phyloP scores from a whole-genome alignment of 371 early-diverging fungal species.

The Saksenaea oblongispora region DNA sequence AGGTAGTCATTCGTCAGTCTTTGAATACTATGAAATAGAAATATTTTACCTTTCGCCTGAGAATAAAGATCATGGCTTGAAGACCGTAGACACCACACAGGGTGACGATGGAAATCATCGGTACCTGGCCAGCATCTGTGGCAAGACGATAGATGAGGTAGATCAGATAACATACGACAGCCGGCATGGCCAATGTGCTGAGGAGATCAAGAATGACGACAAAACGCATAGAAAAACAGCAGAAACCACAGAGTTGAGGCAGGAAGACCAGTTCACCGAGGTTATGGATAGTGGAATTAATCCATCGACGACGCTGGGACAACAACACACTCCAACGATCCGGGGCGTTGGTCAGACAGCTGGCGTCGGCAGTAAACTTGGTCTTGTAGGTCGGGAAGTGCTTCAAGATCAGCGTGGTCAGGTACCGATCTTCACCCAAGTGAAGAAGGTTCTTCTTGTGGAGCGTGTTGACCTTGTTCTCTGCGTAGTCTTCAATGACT shows the following conservation, averaged over 20 bases:
- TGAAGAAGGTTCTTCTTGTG: conserved; percentile 93
- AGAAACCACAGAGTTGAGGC: conserved; percentile 91
- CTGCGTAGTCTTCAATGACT: conserved; percentile 94
- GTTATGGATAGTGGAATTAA: conserved; percentile 98
- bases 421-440: conserved; percentile 88
- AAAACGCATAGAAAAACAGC: conserved; percentile 96
- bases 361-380: conserved; percentile 95
- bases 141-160: conserved; percentile 70
- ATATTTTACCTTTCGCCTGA: conserved; percentile 67
- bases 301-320: conserved; percentile 98
- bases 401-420: conserved; percentile 98
- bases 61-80: conserved; percentile 82
- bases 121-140: conserved; percentile 48
- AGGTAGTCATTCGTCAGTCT: not conserved
- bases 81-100: conserved; percentile 79
- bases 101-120: conserved; percentile 61
- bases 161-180: conserved; percentile 81
- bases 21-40: not conserved
- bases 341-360: conserved; percentile 96
- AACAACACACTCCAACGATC: conserved; percentile 92
- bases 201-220: conserved; percentile 91
- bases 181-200: conserved; percentile 90
- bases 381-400: conserved; percentile 97
- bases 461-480: conserved; percentile 94
- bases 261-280: conserved; percentile 87